phyloP scores from a whole-genome alignment of 2,329 filamentous ascomycete species.

The Aspergillus jensenii region DNA sequence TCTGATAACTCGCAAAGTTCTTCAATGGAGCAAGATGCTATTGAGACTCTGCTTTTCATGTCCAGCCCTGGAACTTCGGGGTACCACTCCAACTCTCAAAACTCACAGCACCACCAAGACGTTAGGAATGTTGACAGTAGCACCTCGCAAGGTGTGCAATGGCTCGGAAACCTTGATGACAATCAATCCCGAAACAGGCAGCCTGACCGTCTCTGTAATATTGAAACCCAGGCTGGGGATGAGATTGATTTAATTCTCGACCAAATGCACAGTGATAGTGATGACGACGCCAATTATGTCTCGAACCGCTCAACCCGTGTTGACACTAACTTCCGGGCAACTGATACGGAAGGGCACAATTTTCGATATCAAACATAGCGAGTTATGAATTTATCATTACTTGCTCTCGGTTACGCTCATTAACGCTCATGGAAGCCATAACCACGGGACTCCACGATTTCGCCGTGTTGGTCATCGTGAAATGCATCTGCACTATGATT shows the following conservation, averaged over 20 bases:
- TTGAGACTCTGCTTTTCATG: constrained; percentile 53
- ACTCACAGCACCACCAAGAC: constrained; percentile 26
- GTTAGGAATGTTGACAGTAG: constrained; percentile 24
- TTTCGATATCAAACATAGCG: background rate
- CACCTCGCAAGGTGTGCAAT: constrained; percentile 23
- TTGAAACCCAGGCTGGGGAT: constrained; percentile 37
- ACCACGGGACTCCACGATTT: background rate
- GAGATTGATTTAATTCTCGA: constrained; percentile 43
- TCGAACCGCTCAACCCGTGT: background rate
- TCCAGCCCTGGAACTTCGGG: constrained; percentile 50
- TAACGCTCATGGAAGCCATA: background rate
- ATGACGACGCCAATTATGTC: constrained; percentile 27
- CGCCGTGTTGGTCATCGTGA: background rate
- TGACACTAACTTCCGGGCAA: background rate
- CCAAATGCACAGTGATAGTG: constrained; percentile 42
- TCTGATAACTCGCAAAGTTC: constrained; percentile 44
- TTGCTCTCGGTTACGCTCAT: background rate
- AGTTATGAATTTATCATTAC: background rate
- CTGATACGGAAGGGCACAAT: background rate
- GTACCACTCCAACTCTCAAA: constrained; percentile 40
- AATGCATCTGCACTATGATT: background rate
- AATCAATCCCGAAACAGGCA: constrained; percentile 14
- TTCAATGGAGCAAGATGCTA: constrained; percentile 51
- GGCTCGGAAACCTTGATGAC: constrained; percentile 10
- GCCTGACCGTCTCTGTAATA: background rate